A percentile compares a stretch with the other conserved stretches of the same genome.
Conservation (phyloP, 352 stramenopile species). For the Pythium rhizo-oryzae region DNA sequence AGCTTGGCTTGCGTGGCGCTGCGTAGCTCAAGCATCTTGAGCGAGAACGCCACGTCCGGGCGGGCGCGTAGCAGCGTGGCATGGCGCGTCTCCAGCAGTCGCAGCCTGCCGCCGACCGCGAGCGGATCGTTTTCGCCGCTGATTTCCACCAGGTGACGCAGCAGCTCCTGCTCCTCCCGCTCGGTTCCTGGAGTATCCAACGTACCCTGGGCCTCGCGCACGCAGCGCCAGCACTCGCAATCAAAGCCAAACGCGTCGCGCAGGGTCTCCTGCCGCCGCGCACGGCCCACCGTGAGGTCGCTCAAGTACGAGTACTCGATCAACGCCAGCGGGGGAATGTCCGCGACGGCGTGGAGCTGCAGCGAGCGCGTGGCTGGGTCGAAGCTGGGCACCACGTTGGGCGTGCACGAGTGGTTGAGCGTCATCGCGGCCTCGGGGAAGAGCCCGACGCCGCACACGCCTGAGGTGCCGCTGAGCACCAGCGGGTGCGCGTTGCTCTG, state of each 20-base stretch:
- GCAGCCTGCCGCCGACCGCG: slow-evolving; percentile 11
- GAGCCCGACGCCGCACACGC: slow-evolving; percentile 48
- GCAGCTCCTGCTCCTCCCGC: slow-evolving; percentile 6
- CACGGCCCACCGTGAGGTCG: slow-evolving; percentile 44
- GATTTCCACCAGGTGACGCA: slow-evolving; percentile 37
- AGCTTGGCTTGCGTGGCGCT: slow-evolving; percentile 30
- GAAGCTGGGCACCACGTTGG: slow-evolving; percentile 62
- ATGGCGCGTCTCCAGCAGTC: slow-evolving; percentile 17
- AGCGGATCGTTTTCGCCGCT: slow-evolving; percentile 26
- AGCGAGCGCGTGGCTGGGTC: slow-evolving; percentile 48
- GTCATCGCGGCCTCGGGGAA: slow-evolving; percentile 73
- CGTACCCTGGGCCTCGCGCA: neutral
- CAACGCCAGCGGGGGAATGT: slow-evolving; percentile 32
- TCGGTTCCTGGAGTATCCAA: neutral
- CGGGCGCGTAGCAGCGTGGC: slow-evolving; percentile 26
- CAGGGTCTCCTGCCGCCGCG: slow-evolving; percentile 41
- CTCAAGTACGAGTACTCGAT: slow-evolving; percentile 62
- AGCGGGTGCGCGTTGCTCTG: slow-evolving; percentile 64
- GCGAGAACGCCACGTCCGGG: slow-evolving; percentile 42
- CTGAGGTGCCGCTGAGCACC: slow-evolving; percentile 38
- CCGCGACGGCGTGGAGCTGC: slow-evolving; percentile 43
- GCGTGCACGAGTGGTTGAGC: slow-evolving; percentile 69
- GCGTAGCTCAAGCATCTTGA: slow-evolving; percentile 47
- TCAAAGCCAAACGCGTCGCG: slow-evolving; percentile 52
- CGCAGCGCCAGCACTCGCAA: slow-evolving; percentile 51